Conservation (phyloP, 1,284 basidiomycete species). For the Heimioporus punctisporus region DNA sequence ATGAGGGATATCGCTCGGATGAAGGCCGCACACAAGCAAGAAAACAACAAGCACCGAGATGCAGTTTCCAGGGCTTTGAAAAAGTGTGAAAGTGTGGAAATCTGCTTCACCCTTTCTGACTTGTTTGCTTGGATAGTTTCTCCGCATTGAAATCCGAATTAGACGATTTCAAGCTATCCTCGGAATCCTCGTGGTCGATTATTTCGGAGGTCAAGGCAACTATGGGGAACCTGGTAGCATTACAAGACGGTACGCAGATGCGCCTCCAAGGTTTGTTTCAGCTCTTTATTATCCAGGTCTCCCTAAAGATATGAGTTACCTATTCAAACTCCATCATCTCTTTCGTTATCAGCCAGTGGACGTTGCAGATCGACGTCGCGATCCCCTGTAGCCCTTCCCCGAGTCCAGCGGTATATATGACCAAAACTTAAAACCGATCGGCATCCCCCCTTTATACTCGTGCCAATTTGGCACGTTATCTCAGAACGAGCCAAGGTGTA, state of each 20-base stretch:
- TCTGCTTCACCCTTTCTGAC: neutral
- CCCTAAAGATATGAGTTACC: constrained; percentile 25
- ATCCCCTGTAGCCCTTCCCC: too few species aligned
- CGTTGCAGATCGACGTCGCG: too few species aligned
- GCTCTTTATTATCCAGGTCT: too few species aligned
- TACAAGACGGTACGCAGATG: constrained; percentile 19
- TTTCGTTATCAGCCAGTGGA: too few species aligned
- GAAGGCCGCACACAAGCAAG: constrained; percentile 18
- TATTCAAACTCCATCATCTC: neutral
- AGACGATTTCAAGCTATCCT: constrained; percentile 19
- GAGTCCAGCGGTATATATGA: too few species aligned
- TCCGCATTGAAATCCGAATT: constrained; percentile 26
- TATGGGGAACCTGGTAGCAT: constrained; percentile 17
- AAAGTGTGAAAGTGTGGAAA: constrained; percentile 11
- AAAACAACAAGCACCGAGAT: constrained; percentile 17
- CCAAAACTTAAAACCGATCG: too few species aligned
- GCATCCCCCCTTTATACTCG: too few species aligned
- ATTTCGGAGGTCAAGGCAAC: constrained; percentile 24
- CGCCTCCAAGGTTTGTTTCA: constrained; percentile 30
- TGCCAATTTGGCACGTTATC: too few species aligned
- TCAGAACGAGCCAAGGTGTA: too few species aligned
- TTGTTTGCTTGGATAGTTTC: constrained; percentile 13
- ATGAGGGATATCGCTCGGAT: constrained; percentile 11
- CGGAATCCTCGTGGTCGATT: constrained; percentile 12
- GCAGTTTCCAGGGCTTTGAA: constrained; percentile 17